Base-by-base conservation (phyloP, 352 stramenopile genomes). In the Globisporangium paroecandrum region DNA sequence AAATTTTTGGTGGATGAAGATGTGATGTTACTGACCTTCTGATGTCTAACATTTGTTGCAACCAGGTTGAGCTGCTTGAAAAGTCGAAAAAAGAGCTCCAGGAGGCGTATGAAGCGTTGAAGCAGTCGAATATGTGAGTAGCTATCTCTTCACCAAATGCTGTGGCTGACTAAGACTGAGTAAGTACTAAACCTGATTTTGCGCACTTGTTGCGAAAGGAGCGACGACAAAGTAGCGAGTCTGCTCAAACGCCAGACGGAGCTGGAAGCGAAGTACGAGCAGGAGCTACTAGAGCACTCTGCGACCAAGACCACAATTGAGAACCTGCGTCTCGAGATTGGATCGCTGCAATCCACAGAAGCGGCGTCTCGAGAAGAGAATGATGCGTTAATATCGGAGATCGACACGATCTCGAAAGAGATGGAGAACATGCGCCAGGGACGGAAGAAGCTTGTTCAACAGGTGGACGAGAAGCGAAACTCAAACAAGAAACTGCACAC, bases 381-480 rank as follows among this genome's bases (percentile, higher is more conserved):
- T 53, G 87, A 94, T 53, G 84, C 84, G 0, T 63, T 94, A 22
- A 71, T 93, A 13, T 58, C 74, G 3, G 88, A 95, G 66, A 92
- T 95, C 58, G 84, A 92, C 22, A 79, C 77, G 8, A 77, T 94
- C 25, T 65, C 64, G 27, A 83, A 83, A 47, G 82, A 92, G 32
- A 65, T 93, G 41, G 82, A 93, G 43, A 66, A 77, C 13, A 64
- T 81, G 58, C 84, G 85, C 8, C 80, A 89, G 41, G 73, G 73
- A 27, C 83, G 87, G 7, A 93, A 92, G 69, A 95, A 93, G 66
- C 76, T 89, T 18, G 25, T 86, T 36, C 78, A 90, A 59, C 87
- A 95, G 58, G 73, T 94, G 32, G 83, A 92, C 41, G 86, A 94
- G 38, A 93, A 91, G 36, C 83, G 87, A n/a, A 89, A 81, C 25